These are phyloP conservation scores for Phytophthora uliginosa DNA, from an alignment of 352 stramenopile species.

Conservation along the genomic window DNA sequence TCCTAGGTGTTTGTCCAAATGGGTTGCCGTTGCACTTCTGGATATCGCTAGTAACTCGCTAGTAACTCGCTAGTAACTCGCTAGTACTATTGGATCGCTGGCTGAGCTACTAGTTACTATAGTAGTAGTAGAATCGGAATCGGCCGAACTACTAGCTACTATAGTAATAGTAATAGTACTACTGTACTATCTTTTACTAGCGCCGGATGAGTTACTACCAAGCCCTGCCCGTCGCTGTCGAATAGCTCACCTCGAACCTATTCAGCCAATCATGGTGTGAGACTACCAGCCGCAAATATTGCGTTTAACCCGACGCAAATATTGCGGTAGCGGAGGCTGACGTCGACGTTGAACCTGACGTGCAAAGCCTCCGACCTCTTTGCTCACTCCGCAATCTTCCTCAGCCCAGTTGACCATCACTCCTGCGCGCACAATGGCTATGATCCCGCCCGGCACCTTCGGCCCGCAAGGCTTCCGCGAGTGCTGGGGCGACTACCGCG, in stretches of 20 bases:
- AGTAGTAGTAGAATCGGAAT: too few species aligned
- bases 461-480: constrained; percentile 94
- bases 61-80: too few species aligned
- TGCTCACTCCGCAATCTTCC: constrained; percentile 35
- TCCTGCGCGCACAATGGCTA: constrained; percentile 13
- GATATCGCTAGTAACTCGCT: too few species aligned
- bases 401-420: constrained; percentile 16
- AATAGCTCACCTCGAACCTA: neutral
- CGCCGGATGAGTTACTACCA: too few species aligned
- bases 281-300: constrained; percentile 1
- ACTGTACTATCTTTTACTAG: too few species aligned
- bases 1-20: too few species aligned
- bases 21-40: too few species aligned
- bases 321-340: neutral
- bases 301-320: constrained; percentile 10
- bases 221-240: neutral
- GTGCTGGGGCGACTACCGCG: constrained; percentile 93
- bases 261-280: constrained; percentile 6
- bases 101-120: too few species aligned
- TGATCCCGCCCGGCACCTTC: constrained; percentile 39
- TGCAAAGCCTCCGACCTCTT: neutral
- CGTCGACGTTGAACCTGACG: constrained; percentile 36
- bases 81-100: too few species aligned
- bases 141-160: too few species aligned
- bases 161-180: too few species aligned